A percentile compares a stretch with the other conserved stretches of the same genome.
Evolutionary conservation across 2,329 filamentous ascomycete genomes (phyloP).

Genomic region (Aspergillus novoparasiticus): DNA sequence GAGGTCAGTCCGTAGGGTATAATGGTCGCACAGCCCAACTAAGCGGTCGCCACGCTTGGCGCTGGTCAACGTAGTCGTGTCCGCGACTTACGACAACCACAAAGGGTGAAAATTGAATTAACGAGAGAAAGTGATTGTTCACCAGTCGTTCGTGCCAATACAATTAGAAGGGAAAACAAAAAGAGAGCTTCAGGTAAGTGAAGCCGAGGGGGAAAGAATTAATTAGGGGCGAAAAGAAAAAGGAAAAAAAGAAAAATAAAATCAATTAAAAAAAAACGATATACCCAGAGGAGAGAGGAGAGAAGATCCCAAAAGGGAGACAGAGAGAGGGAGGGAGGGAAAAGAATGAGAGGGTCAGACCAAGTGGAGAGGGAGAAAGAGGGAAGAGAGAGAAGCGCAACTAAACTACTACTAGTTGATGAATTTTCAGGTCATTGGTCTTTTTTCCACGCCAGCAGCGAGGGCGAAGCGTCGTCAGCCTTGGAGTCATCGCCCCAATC

Average conservation of each 20-base stretch:
- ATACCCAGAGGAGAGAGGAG: not conserved
- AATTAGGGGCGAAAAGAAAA: conserved; percentile 2
- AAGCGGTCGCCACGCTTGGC: conserved; percentile 30
- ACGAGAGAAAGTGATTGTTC: conserved; percentile 5
- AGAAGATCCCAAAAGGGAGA: conserved; percentile 18
- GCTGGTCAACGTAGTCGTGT: conserved; percentile 22
- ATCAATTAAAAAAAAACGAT: conserved; percentile 10
- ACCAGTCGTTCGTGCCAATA: not conserved
- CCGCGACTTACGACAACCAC: conserved; percentile 29
- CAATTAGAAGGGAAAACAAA: not conserved
- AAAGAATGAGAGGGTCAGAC: conserved; percentile 15
- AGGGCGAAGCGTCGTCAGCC: conserved; percentile 41
- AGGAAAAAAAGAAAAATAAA: not conserved
- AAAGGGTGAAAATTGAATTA: conserved; percentile 2
- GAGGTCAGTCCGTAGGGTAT: conserved; percentile 9
- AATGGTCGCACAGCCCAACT: conserved; percentile 30
- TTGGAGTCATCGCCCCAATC: conserved; percentile 36
- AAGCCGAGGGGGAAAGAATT: not conserved
- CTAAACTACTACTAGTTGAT: conserved; percentile 7
- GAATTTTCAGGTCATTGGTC: conserved; percentile 15
- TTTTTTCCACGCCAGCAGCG: conserved; percentile 24
- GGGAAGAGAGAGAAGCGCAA: conserved; percentile 11
- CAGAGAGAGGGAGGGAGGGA: not conserved
- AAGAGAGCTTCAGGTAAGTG: conserved; percentile 2
- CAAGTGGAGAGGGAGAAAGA: conserved; percentile 17